Conservation (phyloP, 768 basidiomycete species). For the Podaxis rugospora region DNA sequence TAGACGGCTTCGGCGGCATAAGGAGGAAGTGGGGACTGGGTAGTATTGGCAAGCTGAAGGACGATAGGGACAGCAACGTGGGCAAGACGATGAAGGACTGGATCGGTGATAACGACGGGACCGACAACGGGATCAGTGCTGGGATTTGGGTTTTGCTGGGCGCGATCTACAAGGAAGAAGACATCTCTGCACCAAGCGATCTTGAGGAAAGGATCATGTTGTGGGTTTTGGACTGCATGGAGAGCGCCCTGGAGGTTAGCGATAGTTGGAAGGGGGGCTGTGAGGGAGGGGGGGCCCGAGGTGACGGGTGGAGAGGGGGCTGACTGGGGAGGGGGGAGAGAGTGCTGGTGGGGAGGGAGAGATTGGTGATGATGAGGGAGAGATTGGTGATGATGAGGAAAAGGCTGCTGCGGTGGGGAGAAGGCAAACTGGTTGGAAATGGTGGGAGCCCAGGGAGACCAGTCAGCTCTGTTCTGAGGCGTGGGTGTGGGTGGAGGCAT, state of each 20-base stretch:
- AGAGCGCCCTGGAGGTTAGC: constrained; percentile 51
- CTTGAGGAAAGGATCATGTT: constrained; percentile 54
- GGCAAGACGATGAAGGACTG: constrained; percentile 52
- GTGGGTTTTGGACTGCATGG: constrained; percentile 46
- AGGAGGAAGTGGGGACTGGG: constrained; percentile 4
- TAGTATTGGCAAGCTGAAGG: constrained; percentile 44
- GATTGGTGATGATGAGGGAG: constrained; percentile 21
- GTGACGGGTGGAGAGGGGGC: constrained; percentile 39
- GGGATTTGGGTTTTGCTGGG: constrained; percentile 22
- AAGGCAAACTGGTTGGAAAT: constrained; percentile 17
- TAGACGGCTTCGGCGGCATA: constrained; percentile 56
- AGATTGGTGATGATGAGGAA: background rate
- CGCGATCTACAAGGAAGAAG: constrained; percentile 69
- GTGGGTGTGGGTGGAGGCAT: constrained; percentile 6
- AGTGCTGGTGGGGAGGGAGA: constrained; percentile 42
- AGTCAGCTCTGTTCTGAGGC: constrained; percentile 12
- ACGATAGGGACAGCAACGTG: constrained; percentile 64
- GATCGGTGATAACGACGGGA: constrained; percentile 53
- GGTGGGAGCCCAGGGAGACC: constrained; percentile 15
- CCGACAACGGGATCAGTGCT: constrained; percentile 43
- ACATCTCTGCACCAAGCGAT: constrained; percentile 84
- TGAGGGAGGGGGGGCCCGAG: constrained; percentile 55
- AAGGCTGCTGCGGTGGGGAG: constrained; percentile 16
- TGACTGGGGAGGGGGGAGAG: constrained; percentile 37
- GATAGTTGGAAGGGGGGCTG: constrained; percentile 65